Base-by-base conservation (phyloP, 306 rosid species). In the Cucurbita moschata region DNA sequence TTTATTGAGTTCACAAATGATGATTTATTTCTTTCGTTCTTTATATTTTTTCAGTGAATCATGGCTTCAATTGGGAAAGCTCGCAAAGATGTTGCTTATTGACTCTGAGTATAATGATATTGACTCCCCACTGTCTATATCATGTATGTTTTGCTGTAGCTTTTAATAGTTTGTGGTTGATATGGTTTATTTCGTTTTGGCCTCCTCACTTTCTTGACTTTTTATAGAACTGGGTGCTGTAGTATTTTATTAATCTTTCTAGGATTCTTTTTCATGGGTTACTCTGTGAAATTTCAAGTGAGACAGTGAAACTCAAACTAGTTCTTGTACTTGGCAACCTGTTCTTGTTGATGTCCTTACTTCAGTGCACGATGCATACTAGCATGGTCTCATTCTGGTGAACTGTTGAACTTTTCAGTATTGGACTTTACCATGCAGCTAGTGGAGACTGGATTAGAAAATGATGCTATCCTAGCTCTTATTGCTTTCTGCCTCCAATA, bases 381-480 rank as follows among this genome's bases (percentile, higher is more conserved):
- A 23, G 43, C 75, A 54, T 71, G 49, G 16, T 71, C 75, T 71
- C 60, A 58, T 57, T 43, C 15, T 59, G 37, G 37, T 59, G 44
- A 39, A 44, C n/a, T 75, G 50, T 77, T 79, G 71, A 73, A 80
- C 80, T 72, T 80, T 86, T 84, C 96, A 94, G 96, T 90, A 78
- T 86, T 94, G 83, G 98, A 89, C 73, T 90, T 89, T 75, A 94
- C 98, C 78, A 80, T 86, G 77, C 88, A 79, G 81, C 94, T 94
- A 62, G 78, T 90, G 81, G 97, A 87, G 82, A 80, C 95, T 71
- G 94, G 98, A 74, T 80, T 86, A 54, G 92, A 90, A 84, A 85
- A 87, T 77, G 98, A 90, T 83, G 88, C 83, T 78, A 88, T 87
- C 69, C 74, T 89, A 58, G 90, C 88, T 37, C 86, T 94, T 80